Conservation (phyloP, 495 filamentous ascomycete genomes). For the Penicillium diatomitis region DNA sequence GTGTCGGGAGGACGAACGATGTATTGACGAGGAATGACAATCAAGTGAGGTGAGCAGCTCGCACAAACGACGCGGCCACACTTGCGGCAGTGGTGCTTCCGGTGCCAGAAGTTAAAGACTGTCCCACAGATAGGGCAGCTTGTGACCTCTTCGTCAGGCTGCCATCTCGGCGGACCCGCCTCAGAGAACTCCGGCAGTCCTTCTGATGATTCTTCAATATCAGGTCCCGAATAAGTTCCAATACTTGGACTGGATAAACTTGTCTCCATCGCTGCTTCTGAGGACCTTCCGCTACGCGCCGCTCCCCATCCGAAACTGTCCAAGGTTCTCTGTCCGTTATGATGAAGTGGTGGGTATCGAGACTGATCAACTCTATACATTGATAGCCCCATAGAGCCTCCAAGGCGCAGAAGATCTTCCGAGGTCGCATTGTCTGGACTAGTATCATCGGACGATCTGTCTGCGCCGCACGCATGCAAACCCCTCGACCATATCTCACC, state of each 20-base stretch:
- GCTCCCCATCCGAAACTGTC: not conserved
- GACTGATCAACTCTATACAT: not conserved
- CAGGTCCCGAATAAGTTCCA: not conserved
- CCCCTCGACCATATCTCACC: not conserved
- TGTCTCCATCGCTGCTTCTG: not conserved
- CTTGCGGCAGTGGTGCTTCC: conserved; percentile 94
- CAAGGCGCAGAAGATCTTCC: not conserved
- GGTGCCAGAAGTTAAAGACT: conserved; percentile 74
- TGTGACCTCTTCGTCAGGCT: conserved; percentile 70
- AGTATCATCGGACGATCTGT: too few relatives aligned
- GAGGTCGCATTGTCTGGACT: too few relatives aligned
- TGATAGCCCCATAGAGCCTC: not conserved
- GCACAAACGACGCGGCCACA: conserved; percentile 92
- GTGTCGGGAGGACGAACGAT: conserved; percentile 72
- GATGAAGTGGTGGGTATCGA: not conserved
- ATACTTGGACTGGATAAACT: not conserved
- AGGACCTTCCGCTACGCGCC: not conserved
- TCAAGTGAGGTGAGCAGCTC: conserved; percentile 85
- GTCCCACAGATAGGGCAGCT: conserved; percentile 74
- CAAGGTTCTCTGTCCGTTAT: not conserved
- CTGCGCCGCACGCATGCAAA: too few relatives aligned
- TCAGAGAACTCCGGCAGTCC: not conserved
- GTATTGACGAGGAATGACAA: conserved; percentile 87
- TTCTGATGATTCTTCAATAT: not conserved
- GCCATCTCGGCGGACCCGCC: conserved; percentile 59